These are phyloP conservation scores for Hyaloscypha hepaticicola DNA, from an alignment of 495 filamentous ascomycete species.

Conservation along the genomic window DNA sequence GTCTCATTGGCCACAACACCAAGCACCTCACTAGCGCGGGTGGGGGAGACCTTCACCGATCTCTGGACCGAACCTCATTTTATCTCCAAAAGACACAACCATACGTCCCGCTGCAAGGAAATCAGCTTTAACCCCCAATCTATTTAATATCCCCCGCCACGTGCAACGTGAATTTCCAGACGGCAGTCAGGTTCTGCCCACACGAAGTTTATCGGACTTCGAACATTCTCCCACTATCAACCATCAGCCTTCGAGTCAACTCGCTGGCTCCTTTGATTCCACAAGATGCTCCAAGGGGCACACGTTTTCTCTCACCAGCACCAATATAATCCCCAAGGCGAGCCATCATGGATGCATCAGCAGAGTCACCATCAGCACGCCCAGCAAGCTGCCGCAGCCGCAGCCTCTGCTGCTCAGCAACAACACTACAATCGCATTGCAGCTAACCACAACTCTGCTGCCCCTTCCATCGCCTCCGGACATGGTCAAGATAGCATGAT, in stretches of 20 bases:
- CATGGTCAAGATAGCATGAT: slow-evolving; percentile 41
- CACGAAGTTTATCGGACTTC: neutral
- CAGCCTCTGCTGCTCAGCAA: slow-evolving; percentile 66
- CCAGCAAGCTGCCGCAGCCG: slow-evolving; percentile 60
- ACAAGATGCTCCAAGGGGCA: slow-evolving; percentile 28
- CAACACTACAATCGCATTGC: slow-evolving; percentile 80
- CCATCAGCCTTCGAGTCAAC: slow-evolving; percentile 6
- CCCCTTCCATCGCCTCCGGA: slow-evolving; percentile 17
- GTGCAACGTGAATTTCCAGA: slow-evolving; percentile 6
- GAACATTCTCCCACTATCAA: neutral
- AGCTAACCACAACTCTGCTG: slow-evolving; percentile 53
- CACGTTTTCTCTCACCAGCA: slow-evolving; percentile 77
- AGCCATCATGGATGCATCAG: slow-evolving; percentile 77
- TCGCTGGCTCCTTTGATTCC: slow-evolving; percentile 1
- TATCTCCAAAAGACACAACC: neutral
- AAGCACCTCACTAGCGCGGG: neutral
- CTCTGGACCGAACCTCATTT: neutral
- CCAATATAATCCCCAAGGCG: slow-evolving; percentile 68
- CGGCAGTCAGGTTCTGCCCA: slow-evolving; percentile 3
- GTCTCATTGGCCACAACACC: neutral
- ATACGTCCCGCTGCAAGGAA: neutral
- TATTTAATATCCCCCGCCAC: neutral
- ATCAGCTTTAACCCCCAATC: slow-evolving; percentile 2
- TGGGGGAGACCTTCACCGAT: neutral
- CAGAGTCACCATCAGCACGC: slow-evolving; percentile 64